These are phyloP conservation scores for Umbelopsis vinacea DNA, from an alignment of 192 early-diverging fungal genomes.

Conservation along the genomic window DNA sequence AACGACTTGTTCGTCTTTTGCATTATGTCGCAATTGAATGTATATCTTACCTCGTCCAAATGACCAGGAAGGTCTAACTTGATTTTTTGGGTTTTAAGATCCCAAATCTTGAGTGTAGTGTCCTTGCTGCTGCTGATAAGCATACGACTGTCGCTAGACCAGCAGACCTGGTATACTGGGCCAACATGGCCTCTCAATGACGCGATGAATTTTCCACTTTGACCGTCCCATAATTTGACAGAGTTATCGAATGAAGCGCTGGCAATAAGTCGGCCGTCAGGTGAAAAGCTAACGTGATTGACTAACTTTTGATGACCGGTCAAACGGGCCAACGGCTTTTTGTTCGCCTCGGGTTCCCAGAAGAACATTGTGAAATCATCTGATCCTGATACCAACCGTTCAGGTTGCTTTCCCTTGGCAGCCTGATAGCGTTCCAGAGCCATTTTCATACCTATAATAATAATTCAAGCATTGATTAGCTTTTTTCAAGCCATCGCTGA, in stretches of 20 bases:
- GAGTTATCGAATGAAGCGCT: conserved; percentile 96
- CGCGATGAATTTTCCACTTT: conserved; percentile 86
- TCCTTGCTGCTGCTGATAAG: conserved; percentile 90
- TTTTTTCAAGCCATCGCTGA: neutral
- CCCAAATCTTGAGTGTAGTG: conserved; percentile 94
- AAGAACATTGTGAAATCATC: conserved; percentile 98
- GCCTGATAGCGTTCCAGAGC: conserved; percentile 83
- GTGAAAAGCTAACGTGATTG: conserved; percentile 93
- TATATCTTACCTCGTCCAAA: conserved; percentile 76
- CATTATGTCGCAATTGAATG: neutral
- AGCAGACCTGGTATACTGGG: conserved; percentile 95
- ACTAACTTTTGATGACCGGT: conserved; percentile 95
- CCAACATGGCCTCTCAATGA: conserved; percentile 95
- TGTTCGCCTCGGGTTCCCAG: conserved; percentile 85
- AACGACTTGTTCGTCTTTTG: neutral
- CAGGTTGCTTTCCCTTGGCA: conserved; percentile 67
- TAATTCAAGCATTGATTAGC: neutral
- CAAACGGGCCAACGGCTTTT: conserved; percentile 82
- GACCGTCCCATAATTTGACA: conserved; percentile 96
- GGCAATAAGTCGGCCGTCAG: conserved; percentile 87
- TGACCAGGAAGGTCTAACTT: conserved; percentile 96
- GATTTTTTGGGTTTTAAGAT: conserved; percentile 86
- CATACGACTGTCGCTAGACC: conserved; percentile 93
- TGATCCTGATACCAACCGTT: conserved; percentile 89
- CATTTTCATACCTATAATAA: conserved; percentile 57